These are phyloP conservation scores for Xylariaceae sp. DNA, from an alignment of 2,329 filamentous ascomycete species.

Conservation along the genomic window DNA sequence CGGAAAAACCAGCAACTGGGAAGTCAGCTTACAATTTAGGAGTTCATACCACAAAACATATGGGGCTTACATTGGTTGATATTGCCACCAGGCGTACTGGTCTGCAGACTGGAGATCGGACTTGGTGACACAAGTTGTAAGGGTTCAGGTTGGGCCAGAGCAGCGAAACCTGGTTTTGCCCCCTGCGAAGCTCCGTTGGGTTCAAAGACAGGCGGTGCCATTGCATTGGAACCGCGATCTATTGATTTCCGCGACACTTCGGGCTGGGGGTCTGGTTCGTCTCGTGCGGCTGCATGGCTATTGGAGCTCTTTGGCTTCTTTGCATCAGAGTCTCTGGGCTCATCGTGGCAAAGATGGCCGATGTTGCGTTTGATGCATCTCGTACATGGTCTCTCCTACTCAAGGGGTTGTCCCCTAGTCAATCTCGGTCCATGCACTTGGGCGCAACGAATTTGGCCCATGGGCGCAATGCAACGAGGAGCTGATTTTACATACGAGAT, in stretches of 20 bases:
- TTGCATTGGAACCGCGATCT: conserved; percentile 52
- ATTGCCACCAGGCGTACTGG: conserved; percentile 59
- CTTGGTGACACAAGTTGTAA: conserved; percentile 72
- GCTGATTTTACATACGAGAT: conserved; percentile 66
- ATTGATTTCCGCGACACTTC: conserved; percentile 56
- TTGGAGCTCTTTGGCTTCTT: conserved; percentile 75
- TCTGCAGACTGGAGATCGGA: conserved; percentile 64
- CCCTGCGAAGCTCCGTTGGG: conserved; percentile 35
- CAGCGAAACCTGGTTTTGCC: conserved; percentile 43
- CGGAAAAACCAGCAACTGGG: conserved; percentile 73
- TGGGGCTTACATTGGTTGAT: conserved; percentile 70
- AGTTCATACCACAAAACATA: conserved; percentile 27
- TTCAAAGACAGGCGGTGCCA: conserved; percentile 52
- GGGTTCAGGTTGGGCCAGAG: conserved; percentile 50
- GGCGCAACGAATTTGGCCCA: conserved; percentile 26
- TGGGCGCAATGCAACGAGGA: conserved; percentile 28
- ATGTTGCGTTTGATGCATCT: conserved; percentile 98
- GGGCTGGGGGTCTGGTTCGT: conserved; percentile 58
- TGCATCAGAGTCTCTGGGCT: conserved; percentile 78
- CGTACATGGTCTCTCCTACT: conserved; percentile 89
- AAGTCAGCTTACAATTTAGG: conserved; percentile 30
- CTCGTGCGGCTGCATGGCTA: conserved; percentile 50
- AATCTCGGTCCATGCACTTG: conserved; percentile 32
- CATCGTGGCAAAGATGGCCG: conserved; percentile 96
- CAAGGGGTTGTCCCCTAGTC: conserved; percentile 33